Evolutionary conservation across 2,329 filamentous ascomycete species (phyloP).

Genomic region (Hypoxylon sp.): DNA sequence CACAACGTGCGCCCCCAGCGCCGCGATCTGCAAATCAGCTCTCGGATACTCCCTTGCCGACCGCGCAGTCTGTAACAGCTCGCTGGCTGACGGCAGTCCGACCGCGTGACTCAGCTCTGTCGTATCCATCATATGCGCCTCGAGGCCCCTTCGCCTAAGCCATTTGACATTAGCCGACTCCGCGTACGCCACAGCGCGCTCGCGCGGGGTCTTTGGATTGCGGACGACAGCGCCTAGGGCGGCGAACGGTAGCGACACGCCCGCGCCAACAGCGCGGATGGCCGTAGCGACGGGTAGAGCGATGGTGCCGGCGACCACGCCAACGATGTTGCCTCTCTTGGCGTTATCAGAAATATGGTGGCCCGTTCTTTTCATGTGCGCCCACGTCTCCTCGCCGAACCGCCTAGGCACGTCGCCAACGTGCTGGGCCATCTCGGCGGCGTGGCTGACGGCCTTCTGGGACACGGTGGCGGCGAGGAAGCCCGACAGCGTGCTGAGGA

Average conservation of each 20-base stretch:
- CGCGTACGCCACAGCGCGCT: slow-evolving; percentile 57
- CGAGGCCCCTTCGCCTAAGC: slow-evolving; percentile 55
- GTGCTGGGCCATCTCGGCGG: slow-evolving; percentile 55
- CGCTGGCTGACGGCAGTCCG: slow-evolving; percentile 49
- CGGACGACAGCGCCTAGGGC: slow-evolving; percentile 51
- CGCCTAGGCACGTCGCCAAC: slow-evolving; percentile 53
- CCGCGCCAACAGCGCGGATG: slow-evolving; percentile 53
- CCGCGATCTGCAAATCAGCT: slow-evolving; percentile 35
- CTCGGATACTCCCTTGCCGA: slow-evolving; percentile 18
- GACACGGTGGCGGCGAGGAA: slow-evolving; percentile 60
- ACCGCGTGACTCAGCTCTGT: slow-evolving; percentile 38
- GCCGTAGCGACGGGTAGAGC: slow-evolving; percentile 55
- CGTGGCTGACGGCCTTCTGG: slow-evolving; percentile 59
- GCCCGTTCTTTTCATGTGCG: slow-evolving; percentile 54
- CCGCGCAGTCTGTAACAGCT: slow-evolving; percentile 56
- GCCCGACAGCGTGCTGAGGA: slow-evolving; percentile 56
- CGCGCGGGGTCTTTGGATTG: slow-evolving; percentile 56
- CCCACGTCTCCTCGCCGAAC: slow-evolving; percentile 53
- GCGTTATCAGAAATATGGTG: slow-evolving; percentile 26
- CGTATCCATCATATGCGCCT: slow-evolving; percentile 53
- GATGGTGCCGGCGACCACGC: slow-evolving; percentile 50
- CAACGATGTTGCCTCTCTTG: no score
- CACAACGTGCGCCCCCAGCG: slow-evolving; percentile 44
- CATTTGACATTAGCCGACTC: slow-evolving; percentile 59
- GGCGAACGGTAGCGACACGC: slow-evolving; percentile 51